Evolutionary conservation across 179 eudicot genomes (phyloP).

Genomic region (Sideroxylon spinosum): DNA sequence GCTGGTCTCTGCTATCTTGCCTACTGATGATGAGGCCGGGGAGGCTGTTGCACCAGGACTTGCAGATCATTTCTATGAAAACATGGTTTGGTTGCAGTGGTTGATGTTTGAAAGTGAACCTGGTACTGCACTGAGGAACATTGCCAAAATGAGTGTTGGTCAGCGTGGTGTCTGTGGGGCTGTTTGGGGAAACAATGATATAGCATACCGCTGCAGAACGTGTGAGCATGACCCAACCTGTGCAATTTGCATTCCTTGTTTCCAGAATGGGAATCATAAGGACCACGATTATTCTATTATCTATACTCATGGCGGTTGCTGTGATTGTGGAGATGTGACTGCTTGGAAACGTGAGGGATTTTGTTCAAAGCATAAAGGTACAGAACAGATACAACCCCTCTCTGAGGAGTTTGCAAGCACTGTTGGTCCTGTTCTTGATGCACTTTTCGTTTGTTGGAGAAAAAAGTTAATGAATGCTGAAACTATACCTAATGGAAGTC

Average conservation of each 20-base stretch:
- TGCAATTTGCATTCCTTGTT: conserved; percentile 97
- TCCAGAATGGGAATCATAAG: conserved; percentile 85
- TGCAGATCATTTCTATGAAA: conserved; percentile 53
- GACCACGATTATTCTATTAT: conserved; percentile 92
- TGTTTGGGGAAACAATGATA: conserved; percentile 90
- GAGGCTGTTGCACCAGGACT: conserved; percentile 31
- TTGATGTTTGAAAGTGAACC: conserved; percentile 96
- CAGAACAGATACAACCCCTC: conserved; percentile 88
- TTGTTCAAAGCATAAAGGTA: conserved; percentile 94
- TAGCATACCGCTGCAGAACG: conserved; percentile 90
- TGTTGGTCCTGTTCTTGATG: conserved; percentile 75
- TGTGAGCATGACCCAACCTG: conserved; percentile 99
- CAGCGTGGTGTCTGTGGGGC: conserved; percentile 96
- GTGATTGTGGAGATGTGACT: conserved; percentile 98
- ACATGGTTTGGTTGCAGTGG: conserved; percentile 88
- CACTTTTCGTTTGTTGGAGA: conserved; percentile 58
- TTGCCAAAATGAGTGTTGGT: conserved; percentile 51
- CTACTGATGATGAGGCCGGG: conserved; percentile 55
- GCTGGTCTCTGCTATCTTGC: conserved; percentile 61
- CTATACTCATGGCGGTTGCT: conserved; percentile 95
- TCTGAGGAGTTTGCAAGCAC: conserved; percentile 54
- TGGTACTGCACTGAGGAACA: conserved; percentile 36
- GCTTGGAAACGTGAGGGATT: conserved; percentile 98
- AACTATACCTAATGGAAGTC: conserved; percentile 28
- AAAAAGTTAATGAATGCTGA: conserved; percentile 44